Conservation (phyloP, 352 stramenopile genomes). For the Aphanomyces stellatus region DNA sequence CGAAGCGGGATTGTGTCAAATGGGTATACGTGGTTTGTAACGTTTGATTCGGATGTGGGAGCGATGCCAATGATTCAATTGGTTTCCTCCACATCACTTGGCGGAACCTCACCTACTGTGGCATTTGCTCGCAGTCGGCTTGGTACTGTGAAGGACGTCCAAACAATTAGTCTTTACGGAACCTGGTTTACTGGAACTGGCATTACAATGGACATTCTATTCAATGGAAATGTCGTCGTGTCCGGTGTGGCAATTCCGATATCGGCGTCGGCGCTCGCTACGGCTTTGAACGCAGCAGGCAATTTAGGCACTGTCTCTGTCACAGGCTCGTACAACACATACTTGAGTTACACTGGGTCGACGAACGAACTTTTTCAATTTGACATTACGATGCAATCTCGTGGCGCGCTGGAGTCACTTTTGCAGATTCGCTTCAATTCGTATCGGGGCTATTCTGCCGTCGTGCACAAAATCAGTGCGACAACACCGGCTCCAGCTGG, state of each 20-base stretch:
- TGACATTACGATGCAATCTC: conserved; percentile 23
- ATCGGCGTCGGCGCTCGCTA: conserved; percentile 1
- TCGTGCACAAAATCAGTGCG: background rate
- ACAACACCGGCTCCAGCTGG: conserved; percentile 18
- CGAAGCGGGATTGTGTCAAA: background rate
- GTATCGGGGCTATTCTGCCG: background rate
- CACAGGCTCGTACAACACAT: background rate
- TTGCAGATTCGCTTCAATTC: conserved; percentile 13
- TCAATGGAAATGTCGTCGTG: background rate
- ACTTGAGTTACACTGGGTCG: background rate
- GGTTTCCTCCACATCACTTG: background rate
- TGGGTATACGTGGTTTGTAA: conserved; percentile 22
- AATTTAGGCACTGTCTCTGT: conserved; percentile 15
- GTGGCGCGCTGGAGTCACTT: conserved; percentile 2
- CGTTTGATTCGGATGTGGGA: conserved; percentile 19
- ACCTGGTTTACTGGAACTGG: background rate
- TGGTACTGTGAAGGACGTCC: conserved; percentile 22
- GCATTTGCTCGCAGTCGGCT: conserved; percentile 10
- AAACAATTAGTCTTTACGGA: conserved; percentile 23
- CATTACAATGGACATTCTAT: conserved; percentile 10
- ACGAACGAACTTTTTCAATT: conserved; percentile 20
- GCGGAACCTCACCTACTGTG: background rate
- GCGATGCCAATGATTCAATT: conserved; percentile 10
- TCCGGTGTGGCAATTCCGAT: conserved; percentile 17
- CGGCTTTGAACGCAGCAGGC: background rate